A percentile compares a stretch with the other conserved stretches of the same genome.
These are phyloP conservation scores for Lotus japonicus DNA, from an alignment of 306 rosid genomes.

Conservation along the genomic window DNA sequence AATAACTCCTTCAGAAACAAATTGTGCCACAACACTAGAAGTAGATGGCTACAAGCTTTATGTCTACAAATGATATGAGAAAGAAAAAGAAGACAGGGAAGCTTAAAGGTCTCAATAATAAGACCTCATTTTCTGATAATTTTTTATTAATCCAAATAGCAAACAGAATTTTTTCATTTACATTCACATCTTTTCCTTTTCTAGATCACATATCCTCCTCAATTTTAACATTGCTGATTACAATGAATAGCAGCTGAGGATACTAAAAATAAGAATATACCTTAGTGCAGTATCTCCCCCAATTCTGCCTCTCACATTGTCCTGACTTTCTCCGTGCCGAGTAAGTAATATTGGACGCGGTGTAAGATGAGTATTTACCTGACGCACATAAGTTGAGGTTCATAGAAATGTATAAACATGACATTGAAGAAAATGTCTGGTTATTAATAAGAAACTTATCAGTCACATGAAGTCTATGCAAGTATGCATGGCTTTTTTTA, in stretches of 20 bases:
- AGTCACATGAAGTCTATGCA: not conserved
- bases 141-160: not conserved
- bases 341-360: constrained; percentile 98
- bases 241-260: not conserved
- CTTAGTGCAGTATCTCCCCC: constrained; percentile 90
- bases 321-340: constrained; percentile 96
- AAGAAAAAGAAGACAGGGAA: not conserved
- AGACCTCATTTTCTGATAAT: not conserved
- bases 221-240: not conserved
- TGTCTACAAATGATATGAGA: not conserved
- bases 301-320: constrained; percentile 91
- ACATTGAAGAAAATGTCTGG: not conserved
- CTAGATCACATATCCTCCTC: not conserved
- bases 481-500: not conserved
- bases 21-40: not conserved
- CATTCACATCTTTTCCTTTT: not conserved
- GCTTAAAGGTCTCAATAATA: not conserved
- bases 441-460: constrained; percentile 2
- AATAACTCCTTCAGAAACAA: constrained; percentile 3
- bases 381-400: constrained; percentile 15
- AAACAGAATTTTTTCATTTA: constrained; percentile 1
- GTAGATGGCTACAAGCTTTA: not conserved
- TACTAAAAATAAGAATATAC: constrained; percentile 29
- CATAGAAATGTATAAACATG: constrained; percentile 9
- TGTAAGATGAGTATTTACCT: constrained; percentile 98